phyloP scores from a whole-genome alignment of 2,329 filamentous ascomycete genomes.

The Aspergillus proliferans region DNA sequence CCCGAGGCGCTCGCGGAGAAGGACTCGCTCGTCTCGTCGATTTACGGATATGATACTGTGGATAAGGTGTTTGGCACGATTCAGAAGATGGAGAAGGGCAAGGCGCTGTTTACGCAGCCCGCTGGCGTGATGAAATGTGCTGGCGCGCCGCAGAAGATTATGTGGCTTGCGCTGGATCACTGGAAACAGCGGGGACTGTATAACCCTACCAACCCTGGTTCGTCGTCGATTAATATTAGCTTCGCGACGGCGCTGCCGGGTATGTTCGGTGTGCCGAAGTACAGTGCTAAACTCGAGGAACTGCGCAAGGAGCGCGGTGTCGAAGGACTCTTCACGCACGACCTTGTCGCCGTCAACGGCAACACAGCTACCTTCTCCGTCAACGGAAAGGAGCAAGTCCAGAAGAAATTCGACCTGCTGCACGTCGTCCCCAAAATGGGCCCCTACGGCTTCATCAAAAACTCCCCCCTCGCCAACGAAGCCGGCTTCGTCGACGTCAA shows the following conservation, averaged over 20 bases:
- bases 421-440: conserved; percentile 57
- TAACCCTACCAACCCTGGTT: conserved; percentile 28
- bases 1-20: conserved; percentile 49
- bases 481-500: conserved; percentile 56
- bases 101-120: conserved; percentile 56
- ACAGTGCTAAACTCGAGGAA: conserved; percentile 49
- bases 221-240: conserved; percentile 46
- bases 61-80: conserved; percentile 50
- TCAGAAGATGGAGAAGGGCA: conserved; percentile 44
- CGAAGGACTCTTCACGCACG: conserved; percentile 54
- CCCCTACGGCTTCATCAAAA: conserved; percentile 49
- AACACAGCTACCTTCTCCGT: conserved; percentile 48
- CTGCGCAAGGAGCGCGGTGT: conserved; percentile 51
- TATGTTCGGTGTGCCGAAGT: conserved; percentile 59
- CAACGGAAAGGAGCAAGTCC: conserved; percentile 41
- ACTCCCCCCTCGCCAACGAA: conserved; percentile 50
- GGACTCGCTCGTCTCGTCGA: conserved; percentile 47
- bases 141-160: conserved; percentile 56
- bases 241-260: conserved; percentile 52
- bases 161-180: conserved; percentile 57
- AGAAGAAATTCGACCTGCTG: conserved; percentile 48
- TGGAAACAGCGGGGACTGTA: conserved; percentile 53
- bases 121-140: conserved; percentile 56
- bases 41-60: conserved; percentile 53
- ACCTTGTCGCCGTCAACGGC: conserved; percentile 49